Percentiles rank a stretch among this genome's conserved stretches.
Conservation (phyloP, 169 alveolate genomes). For the Plasmodium yoelii region DNA sequence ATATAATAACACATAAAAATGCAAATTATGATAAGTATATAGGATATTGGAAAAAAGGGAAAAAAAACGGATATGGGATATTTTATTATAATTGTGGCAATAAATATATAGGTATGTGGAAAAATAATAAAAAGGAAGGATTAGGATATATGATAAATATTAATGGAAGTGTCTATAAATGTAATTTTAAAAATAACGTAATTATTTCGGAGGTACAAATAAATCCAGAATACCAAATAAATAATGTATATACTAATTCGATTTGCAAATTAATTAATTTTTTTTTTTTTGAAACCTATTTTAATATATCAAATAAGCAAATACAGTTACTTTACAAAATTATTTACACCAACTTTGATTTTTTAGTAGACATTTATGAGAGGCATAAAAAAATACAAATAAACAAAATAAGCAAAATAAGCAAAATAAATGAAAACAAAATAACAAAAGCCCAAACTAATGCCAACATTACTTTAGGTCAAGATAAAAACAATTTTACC, state of each 20-base stretch:
- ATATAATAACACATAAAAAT: neutral
- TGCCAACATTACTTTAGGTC: neutral
- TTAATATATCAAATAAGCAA: conserved; percentile 12
- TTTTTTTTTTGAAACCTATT: conserved; percentile 15
- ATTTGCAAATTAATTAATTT: conserved; percentile 29
- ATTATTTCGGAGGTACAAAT: conserved; percentile 7
- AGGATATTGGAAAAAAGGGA: conserved; percentile 57
- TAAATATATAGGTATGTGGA: conserved; percentile 60
- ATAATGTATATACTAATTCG: conserved; percentile 30
- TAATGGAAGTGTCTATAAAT: conserved; percentile 11
- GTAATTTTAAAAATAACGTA: conserved; percentile 22
- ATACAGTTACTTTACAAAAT: conserved; percentile 31
- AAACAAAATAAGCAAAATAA: too few species aligned
- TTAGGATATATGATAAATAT: conserved; percentile 11
- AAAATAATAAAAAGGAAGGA: conserved; percentile 47
- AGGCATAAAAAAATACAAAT: neutral
- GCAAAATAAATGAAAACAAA: neutral
- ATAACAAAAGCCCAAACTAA: neutral
- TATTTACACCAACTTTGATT: conserved; percentile 25
- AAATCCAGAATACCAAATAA: conserved; percentile 16
- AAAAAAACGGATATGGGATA: conserved; percentile 44
- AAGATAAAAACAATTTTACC: neutral
- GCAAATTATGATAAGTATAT: conserved; percentile 34
- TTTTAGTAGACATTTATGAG: conserved; percentile 23
- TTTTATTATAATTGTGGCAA: conserved; percentile 46